Evolutionary conservation across 1,284 basidiomycete genomes (phyloP).

Genomic region (Ganoderma sp.): DNA sequence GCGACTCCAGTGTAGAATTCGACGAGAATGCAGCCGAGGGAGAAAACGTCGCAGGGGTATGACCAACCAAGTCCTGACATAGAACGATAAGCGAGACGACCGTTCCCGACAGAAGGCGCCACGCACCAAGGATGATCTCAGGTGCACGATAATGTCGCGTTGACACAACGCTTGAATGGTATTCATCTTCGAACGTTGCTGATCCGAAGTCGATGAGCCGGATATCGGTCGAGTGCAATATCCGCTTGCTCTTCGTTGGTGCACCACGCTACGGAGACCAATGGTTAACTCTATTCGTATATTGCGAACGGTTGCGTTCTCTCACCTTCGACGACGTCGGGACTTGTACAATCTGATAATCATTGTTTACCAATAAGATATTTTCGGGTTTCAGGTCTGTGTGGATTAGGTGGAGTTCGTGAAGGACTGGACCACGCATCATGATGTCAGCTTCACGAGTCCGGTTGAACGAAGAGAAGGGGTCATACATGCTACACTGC

Average conservation of each 20-base stretch:
- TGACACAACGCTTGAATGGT: conserved; percentile 97
- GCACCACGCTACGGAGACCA: conserved; percentile 56
- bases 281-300: neutral
- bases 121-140: conserved; percentile 95
- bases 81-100: conserved; percentile 21
- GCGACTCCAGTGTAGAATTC: conserved; percentile 99
- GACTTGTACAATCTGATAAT: conserved; percentile 66
- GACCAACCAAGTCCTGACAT: conserved; percentile 92
- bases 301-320: too few species aligned
- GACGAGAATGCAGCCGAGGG: conserved; percentile 97
- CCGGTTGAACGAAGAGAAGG: neutral
- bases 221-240: conserved; percentile 90
- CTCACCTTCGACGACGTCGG: conserved; percentile 39
- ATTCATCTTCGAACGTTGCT: conserved; percentile 97
- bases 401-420: conserved; percentile 91
- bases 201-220: conserved; percentile 98
- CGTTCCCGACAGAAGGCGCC: neutral
- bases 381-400: conserved; percentile 99
- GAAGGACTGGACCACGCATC: conserved; percentile 69
- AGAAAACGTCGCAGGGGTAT: conserved; percentile 98
- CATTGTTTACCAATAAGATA: conserved; percentile 92
- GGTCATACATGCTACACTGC: conserved; percentile 90
- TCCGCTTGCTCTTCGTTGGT: conserved; percentile 67
- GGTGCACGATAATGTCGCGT: conserved; percentile 99
- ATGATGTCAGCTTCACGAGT: neutral